Base-by-base conservation (phyloP, 2,329 filamentous ascomycete species). In the Exophiala aquamarina region DNA sequence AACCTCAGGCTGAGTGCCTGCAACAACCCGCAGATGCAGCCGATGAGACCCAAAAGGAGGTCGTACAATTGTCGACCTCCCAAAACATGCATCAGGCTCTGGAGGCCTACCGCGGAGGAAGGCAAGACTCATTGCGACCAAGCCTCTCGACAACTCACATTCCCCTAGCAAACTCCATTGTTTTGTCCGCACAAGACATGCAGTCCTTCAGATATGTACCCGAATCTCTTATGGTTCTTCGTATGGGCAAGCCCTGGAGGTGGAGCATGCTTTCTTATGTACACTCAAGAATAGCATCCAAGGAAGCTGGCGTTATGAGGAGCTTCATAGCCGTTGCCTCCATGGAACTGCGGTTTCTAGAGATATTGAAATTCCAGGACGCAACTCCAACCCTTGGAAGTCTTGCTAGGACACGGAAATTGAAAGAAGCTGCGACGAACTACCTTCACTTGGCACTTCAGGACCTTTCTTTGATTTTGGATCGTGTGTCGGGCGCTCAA, bases 261-360 rank as follows among this genome's bases (percentile, higher is more conserved):
- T 49, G 47, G 47, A 49, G 47, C 28, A 45, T 49, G 33, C 19
- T 49, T 26, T 44, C 47, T 9, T 49, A 49, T 21, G 18, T 49
- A 10, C 41, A 49, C 29, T 44, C 47, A 13, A 17, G 20, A 11
- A 39, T 49, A n/a, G 47, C 47, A 11, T 20, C 14, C 14, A 15
- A 20, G 11, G 41, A 49, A 39, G 17, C 13, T 3, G 47, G 47
- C 11, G 47, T 49, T 3, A 49, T 49, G 47, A 44, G 41, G 23
- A 26, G 33, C 5, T 49, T 49, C 35, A 49, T 49, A 14, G 41
- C 47, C n/a, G 21, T 44, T 14, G 47, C 47, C 3, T 44, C 47
- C 33, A 45, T 45, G 41, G 47, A 49, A 41, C 21, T 44, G 17
- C 33, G 41, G 5, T 49, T 34, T 19, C 23, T 29, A 13, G 35